Evolutionary conservation across 352 stramenopile species (phyloP).

Genomic region (Phytopythium chamaehyphon): DNA sequence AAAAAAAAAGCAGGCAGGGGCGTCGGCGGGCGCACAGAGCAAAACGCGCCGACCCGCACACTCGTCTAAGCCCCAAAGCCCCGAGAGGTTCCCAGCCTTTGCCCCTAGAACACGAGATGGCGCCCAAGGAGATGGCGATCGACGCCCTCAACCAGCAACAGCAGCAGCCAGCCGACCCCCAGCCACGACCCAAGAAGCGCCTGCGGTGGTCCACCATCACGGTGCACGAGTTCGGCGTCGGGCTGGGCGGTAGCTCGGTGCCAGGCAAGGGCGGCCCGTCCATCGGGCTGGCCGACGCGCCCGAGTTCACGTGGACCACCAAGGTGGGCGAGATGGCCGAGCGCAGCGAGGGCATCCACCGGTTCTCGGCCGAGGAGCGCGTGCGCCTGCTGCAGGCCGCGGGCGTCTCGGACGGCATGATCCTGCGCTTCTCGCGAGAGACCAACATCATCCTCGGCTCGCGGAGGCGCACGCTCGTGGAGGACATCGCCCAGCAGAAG

Average conservation of each 20-base stretch:
- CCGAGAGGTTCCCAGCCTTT: neutral
- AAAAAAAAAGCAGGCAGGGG: slow-evolving; percentile 21
- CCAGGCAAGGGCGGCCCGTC: slow-evolving; percentile 42
- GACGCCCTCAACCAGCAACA: slow-evolving; percentile 8
- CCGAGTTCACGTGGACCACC: slow-evolving; percentile 59
- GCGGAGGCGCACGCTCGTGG: slow-evolving; percentile 38
- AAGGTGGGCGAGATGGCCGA: slow-evolving; percentile 65
- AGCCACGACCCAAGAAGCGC: slow-evolving; percentile 25
- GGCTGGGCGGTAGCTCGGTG: slow-evolving; percentile 45
- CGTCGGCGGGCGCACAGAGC: slow-evolving; percentile 2
- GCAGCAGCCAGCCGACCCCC: neutral
- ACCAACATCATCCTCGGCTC: slow-evolving; percentile 64
- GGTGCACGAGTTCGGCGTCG: slow-evolving; percentile 57
- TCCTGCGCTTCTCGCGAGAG: slow-evolving; percentile 58
- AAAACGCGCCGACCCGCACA: slow-evolving; percentile 15
- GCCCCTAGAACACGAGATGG: slow-evolving; percentile 20
- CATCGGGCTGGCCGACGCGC: slow-evolving; percentile 42
- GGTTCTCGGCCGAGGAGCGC: slow-evolving; percentile 47
- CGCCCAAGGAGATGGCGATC: slow-evolving; percentile 35
- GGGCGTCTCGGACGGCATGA: slow-evolving; percentile 59
- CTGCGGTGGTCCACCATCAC: slow-evolving; percentile 54
- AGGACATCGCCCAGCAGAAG: slow-evolving; percentile 32
- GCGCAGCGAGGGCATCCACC: slow-evolving; percentile 50
- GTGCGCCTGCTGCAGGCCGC: slow-evolving; percentile 41
- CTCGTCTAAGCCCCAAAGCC: neutral